These are phyloP conservation scores for Leccinum fallax DNA, from an alignment of 1,284 basidiomycete genomes.

Conservation along the genomic window DNA sequence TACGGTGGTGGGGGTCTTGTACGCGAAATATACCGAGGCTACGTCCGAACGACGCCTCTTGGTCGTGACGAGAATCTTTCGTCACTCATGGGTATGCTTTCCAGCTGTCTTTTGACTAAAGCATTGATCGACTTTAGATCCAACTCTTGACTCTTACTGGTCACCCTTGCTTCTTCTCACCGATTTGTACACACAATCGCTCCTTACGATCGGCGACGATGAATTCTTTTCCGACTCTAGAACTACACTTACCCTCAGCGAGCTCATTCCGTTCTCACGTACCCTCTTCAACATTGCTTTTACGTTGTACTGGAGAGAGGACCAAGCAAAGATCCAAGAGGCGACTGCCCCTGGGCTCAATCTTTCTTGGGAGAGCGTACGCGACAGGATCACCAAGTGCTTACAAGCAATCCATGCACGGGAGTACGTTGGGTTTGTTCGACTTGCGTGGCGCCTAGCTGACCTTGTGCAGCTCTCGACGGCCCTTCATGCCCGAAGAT, in stretches of 20 bases:
- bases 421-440: conserved; percentile 62
- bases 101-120: conserved; percentile 6
- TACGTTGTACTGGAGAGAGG: conserved; percentile 77
- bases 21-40: conserved; percentile 72
- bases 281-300: conserved; percentile 81
- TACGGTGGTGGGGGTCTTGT: conserved; percentile 62
- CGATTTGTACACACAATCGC: conserved; percentile 83
- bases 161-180: conserved; percentile 78
- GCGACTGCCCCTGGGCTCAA: conserved; percentile 45
- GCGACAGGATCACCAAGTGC: conserved; percentile 74
- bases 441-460: neutral
- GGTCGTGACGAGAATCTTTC: conserved; percentile 51
- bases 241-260: conserved; percentile 70
- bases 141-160: conserved; percentile 51
- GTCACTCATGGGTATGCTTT: conserved; percentile 43
- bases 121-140: conserved; percentile 40
- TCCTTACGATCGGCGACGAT: conserved; percentile 94
- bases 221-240: conserved; percentile 75
- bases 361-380: conserved; percentile 40
- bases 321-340: conserved; percentile 45
- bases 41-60: conserved; percentile 60
- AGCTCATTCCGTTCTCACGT: conserved; percentile 70
- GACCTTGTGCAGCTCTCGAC: conserved; percentile 64
- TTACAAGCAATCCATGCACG: conserved; percentile 80
- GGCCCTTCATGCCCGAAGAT: conserved; percentile 75